Evolutionary conservation across 2,329 filamentous ascomycete species (phyloP), one percentile per base, ranked within the genome.

Genomic region (Penicillium sp.): DNA sequence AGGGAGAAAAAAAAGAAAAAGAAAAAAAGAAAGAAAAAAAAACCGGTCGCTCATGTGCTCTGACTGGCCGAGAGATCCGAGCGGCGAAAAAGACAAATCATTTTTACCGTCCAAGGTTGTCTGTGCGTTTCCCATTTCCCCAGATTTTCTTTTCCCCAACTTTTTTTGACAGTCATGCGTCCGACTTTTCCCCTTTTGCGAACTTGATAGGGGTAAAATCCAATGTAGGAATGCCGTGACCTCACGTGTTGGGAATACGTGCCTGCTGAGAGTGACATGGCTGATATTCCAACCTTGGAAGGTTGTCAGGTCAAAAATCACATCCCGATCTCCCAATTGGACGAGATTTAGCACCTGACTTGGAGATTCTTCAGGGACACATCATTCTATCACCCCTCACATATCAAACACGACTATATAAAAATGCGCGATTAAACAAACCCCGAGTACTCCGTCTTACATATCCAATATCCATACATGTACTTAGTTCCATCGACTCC

Each of bases 91-190:
- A 14, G 29, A 20, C 64, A 53, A 66, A 63, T 62, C 53, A 63
- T 34, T 7, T 32, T n/a, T 24, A n/a, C 24, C 24, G 8, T 24
- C 11, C 11, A 31, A 10, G 31, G 10, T 1, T 13, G 38, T 53
- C 35, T 46, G 43, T 53, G 18, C 42, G 44, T 34, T 58, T 48
- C 46, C 29, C 16, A 31, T 50, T 66, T 66, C 64, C 64, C 64
- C 64, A 64, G 64, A 65, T 66, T 66, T 64, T 62, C 57, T 44
- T n/a, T 64, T 63, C 64, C 64, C 63, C 63, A 53, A 44, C 31
- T 32, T 44, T 50, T 24, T 14, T 26, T n/a, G n/a, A n/a, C n/a
- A n/a, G 39, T 22, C 8, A 16, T 53, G 42, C 34, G 13, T 37
- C 40, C 10, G 48, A 26, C n/a, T 24, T 34, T 34, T 16, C 32